Conservation (phyloP, 768 basidiomycete genomes). For the Hygrocybe punicea region DNA sequence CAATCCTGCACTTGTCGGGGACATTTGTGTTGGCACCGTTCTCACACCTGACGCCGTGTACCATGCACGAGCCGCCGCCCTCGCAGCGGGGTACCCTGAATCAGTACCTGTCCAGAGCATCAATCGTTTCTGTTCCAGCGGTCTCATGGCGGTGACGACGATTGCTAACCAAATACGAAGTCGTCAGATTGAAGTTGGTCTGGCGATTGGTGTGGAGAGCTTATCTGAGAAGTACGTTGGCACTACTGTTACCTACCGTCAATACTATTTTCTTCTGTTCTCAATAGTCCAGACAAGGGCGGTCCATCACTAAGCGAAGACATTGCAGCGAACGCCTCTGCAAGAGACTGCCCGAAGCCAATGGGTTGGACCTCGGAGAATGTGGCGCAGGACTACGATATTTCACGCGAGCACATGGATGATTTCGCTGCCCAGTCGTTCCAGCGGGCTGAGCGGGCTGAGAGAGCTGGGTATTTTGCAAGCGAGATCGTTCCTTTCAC, state of each 20-base stretch:
- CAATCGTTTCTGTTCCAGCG: slow-evolving; percentile 81
- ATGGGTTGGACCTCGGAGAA: slow-evolving; percentile 94
- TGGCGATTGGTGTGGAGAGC: slow-evolving; percentile 81
- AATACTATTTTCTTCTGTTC: not conserved
- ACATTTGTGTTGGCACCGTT: slow-evolving; percentile 79
- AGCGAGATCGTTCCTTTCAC: slow-evolving; percentile 76
- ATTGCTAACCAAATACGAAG: slow-evolving; percentile 72
- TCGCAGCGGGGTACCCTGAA: slow-evolving; percentile 81
- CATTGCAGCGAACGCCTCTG: slow-evolving; percentile 51
- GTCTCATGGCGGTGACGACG: slow-evolving; percentile 78
- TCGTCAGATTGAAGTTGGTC: slow-evolving; percentile 78
- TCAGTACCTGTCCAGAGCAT: slow-evolving; percentile 68
- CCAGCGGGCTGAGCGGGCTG: slow-evolving; percentile 72
- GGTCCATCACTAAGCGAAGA: slow-evolving; percentile 59
- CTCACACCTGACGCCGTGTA: slow-evolving; percentile 63
- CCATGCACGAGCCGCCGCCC: slow-evolving; percentile 67
- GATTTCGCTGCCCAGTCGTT: slow-evolving; percentile 70
- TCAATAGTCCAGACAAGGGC: slow-evolving; percentile 58
- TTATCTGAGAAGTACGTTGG: slow-evolving; percentile 70
- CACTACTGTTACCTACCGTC: not conserved
- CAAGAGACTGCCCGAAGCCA: slow-evolving; percentile 60
- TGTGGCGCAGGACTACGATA: slow-evolving; percentile 68
- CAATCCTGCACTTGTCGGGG: slow-evolving; percentile 63
- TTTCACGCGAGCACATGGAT: slow-evolving; percentile 76
- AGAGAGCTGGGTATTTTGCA: slow-evolving; percentile 60